Evolutionary conservation across 2,329 filamentous ascomycete genomes (phyloP), one percentile per base, ranked within the genome.

Genomic region (Sclerotinia borealis): DNA sequence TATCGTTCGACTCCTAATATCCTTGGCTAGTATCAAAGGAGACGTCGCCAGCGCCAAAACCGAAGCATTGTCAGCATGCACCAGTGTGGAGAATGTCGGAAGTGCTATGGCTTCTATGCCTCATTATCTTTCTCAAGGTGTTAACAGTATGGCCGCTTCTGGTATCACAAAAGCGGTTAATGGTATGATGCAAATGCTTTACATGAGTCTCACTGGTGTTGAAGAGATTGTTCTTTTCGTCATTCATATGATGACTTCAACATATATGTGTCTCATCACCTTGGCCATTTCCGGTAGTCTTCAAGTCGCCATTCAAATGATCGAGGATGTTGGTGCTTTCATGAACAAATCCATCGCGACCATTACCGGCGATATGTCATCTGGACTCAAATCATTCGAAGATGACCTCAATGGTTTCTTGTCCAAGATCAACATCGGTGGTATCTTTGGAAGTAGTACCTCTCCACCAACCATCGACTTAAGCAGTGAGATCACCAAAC

Each of bases 51-150:
- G 87, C 63, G 93, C 95, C 54, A 89, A 92, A 75, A 77, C 79
- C 63, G 87, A 96, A 80, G 93, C 95, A 29, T 83, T 96, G 60
- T 89, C 91, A 59, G 92, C 93, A 68, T 99, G 95, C 76, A 92
- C 88, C 64, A 90, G 90, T 75, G 93, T 98, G 54, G 93, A 99
- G 79, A 91, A 91, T 69, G 85, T 96, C 70, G 95, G 93, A 67
- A 97, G 92, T 75, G 85, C 92, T 65, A 93, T 99, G 91, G 95
- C 93, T 45, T 98, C 95, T 43, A 96, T 98, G 92, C 95, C 95
- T 63, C 90, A 97, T 77, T 98, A 96, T 78, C 87, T 98, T 74
- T 90, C 93, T 2, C 80, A 84, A 59, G 95, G 95, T 61, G 88
- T 97, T 74, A 99, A 99, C 77, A 85, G 91, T 64, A 79, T 98